Conservation (phyloP, 1,139 yeast species). For the Suhomyces terraborum region DNA sequence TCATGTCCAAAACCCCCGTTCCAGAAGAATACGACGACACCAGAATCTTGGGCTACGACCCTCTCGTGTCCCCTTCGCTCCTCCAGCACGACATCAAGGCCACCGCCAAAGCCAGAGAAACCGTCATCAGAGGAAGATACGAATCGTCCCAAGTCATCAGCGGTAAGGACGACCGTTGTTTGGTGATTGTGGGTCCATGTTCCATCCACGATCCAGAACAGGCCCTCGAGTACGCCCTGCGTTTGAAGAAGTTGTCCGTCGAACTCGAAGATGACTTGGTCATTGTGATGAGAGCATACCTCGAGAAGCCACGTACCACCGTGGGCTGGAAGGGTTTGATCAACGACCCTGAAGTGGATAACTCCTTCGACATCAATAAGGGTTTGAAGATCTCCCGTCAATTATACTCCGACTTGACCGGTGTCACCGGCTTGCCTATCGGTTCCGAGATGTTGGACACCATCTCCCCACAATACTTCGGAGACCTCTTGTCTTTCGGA, state of each 20-base stretch:
- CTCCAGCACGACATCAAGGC: conserved; percentile 80
- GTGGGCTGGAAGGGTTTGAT: conserved; percentile 99
- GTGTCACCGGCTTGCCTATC: conserved; percentile 72
- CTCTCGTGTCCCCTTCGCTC: conserved; percentile 84
- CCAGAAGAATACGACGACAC: conserved; percentile 85
- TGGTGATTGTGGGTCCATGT: conserved; percentile 92
- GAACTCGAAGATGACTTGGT: conserved; percentile 76
- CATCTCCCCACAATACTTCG: conserved; percentile 94
- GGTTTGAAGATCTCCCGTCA: conserved; percentile 88
- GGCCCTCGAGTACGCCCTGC: conserved; percentile 82
- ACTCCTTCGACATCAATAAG: conserved; percentile 91
- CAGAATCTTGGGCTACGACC: conserved; percentile 87
- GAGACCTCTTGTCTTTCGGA: conserved; percentile 89
- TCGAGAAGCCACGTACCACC: conserved; percentile 97
- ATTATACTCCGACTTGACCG: conserved; percentile 81
- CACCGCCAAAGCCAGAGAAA: conserved; percentile 56
- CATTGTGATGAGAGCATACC: conserved; percentile 93
- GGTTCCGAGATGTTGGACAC: conserved; percentile 99
- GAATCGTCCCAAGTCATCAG: conserved; percentile 72
- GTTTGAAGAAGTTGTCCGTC: conserved; percentile 65
- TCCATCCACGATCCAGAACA: conserved; percentile 91
- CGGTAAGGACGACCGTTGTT: conserved; percentile 75
- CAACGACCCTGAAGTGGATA: conserved; percentile 94
- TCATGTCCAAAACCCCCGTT: conserved; percentile 51
- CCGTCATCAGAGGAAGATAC: conserved; percentile 75